phyloP scores from a whole-genome alignment of 148 eudicot species.

The Arbutus unedo region DNA sequence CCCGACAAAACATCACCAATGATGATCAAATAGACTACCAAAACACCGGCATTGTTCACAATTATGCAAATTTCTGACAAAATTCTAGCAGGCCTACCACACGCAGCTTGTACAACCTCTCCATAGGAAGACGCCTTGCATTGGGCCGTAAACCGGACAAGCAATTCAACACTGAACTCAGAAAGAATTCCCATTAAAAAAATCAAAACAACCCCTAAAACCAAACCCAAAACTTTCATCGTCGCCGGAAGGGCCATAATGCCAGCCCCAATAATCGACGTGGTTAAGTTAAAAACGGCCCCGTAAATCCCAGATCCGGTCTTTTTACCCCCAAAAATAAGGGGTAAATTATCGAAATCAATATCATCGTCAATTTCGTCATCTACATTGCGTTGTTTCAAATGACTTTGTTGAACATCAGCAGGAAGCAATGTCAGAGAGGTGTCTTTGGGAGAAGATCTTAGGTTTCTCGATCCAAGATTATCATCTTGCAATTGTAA shows the following conservation, averaged over 20 bases:
- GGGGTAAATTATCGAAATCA: slow-evolving; percentile 61
- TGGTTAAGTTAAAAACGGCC: slow-evolving; percentile 88
- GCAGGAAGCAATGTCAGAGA: slow-evolving; percentile 25
- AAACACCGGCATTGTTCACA: slow-evolving; percentile 82
- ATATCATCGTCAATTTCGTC: slow-evolving; percentile 36
- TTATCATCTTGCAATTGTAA: slow-evolving; percentile 34
- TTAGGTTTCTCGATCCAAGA: slow-evolving; percentile 17
- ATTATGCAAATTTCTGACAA: slow-evolving; percentile 83
- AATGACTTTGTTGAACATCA: slow-evolving; percentile 27
- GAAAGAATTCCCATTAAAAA: slow-evolving; percentile 82
- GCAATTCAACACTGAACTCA: slow-evolving; percentile 72
- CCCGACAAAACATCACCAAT: slow-evolving; percentile 98
- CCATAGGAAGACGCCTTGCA: slow-evolving; percentile 76
- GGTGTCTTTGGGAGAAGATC: slow-evolving; percentile 22
- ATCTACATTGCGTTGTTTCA: slow-evolving; percentile 26
- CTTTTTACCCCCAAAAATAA: slow-evolving; percentile 49
- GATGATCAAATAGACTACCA: slow-evolving; percentile 89
- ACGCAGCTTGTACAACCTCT: slow-evolving; percentile 77
- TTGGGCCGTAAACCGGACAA: slow-evolving; percentile 65
- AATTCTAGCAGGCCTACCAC: slow-evolving; percentile 69
- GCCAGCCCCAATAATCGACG: slow-evolving; percentile 92
- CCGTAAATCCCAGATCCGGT: slow-evolving; percentile 70
- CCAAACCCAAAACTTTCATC: slow-evolving; percentile 82
- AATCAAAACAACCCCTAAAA: slow-evolving; percentile 62
- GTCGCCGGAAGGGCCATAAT: slow-evolving; percentile 97